Base-by-base conservation (phyloP, 2,329 filamentous ascomycete species). In the Scortechinia acanthostroma region DNA sequence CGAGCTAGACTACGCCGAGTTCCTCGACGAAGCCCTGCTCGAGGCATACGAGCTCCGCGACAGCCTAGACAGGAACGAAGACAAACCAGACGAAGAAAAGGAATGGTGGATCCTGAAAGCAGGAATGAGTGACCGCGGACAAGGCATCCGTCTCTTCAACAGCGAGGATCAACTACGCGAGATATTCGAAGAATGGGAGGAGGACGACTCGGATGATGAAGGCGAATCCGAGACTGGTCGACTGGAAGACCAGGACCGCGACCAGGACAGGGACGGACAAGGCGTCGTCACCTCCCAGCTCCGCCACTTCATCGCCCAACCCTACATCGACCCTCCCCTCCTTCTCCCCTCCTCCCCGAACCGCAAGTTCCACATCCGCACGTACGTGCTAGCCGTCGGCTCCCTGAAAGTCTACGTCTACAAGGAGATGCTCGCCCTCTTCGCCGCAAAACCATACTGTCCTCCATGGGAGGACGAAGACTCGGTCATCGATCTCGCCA, bases 51-150 rank as follows among this genome's bases (percentile, higher is more conserved):
- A 97, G 56, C 65, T 98, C 44, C 75, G 83, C 17, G 88, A 88
- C 46, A 91, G 86, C 53, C 74, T 94, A 62, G 76, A 77, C 22
- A 72, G 71, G 42, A 95, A 95, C 53, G 77, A 76, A 43, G 64
- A 62, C 14, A 52, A 63, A 22, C 66, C 75, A 35, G 25, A 30
- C 25, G 25, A 30, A 10, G 25, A 30, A n/a, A 74, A 76, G 48
- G 81, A 94, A 59, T 98, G 91, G 91, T 98, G 93, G 93, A 97
- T 98, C 52, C 64, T 98, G 48, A 98, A 98, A 65, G 91, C 93
- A 0, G 86, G 91, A 5, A 97, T 98, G 93, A 95, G 89, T 61
- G 93, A 98, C 59, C 78, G 91, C 20, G 93, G 91, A 0, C 91
- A 96, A 60, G 93, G 93, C 1, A 96, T 98, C 47, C 71, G 88